Evolutionary conservation across 257 asterid genomes (phyloP).

Genomic region (Cinchona pubescens): DNA sequence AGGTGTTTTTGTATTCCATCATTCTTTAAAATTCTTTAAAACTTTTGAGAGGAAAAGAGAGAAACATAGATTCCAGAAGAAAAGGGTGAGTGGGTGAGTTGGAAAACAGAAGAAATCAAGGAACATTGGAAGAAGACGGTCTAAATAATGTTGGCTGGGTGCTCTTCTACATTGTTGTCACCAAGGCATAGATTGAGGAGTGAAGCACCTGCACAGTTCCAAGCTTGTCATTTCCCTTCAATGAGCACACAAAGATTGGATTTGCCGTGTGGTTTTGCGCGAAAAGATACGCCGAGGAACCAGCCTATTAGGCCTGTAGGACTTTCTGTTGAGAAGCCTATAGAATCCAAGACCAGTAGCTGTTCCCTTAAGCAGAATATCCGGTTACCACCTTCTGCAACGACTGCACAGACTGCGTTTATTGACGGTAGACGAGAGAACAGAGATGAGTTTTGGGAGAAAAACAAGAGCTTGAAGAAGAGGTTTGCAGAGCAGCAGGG

Average conservation of each 20-base stretch:
- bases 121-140: slow-evolving; percentile 36
- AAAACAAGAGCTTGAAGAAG: slow-evolving; percentile 49
- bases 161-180: slow-evolving; percentile 84
- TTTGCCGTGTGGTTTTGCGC: slow-evolving; percentile 62
- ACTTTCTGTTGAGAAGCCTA: slow-evolving; percentile 60
- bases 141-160: slow-evolving; percentile 98
- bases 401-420: slow-evolving; percentile 23
- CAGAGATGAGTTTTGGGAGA: slow-evolving; percentile 53
- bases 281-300: slow-evolving; percentile 58
- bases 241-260: slow-evolving; percentile 98
- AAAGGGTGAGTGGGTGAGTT: slow-evolving; percentile 48
- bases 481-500: slow-evolving; percentile 64
- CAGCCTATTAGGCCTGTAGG: slow-evolving; percentile 76
- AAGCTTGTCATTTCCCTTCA: slow-evolving; percentile 80
- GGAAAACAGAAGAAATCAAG: slow-evolving; percentile 28
- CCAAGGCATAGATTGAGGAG: slow-evolving; percentile 93
- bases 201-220: slow-evolving; percentile 75
- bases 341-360: slow-evolving; percentile 45
- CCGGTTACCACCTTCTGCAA: slow-evolving; percentile 59
- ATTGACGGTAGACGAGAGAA: slow-evolving; percentile 47
- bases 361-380: slow-evolving; percentile 66
- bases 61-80: slow-evolving; percentile 29
- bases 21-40: slow-evolving; percentile 25
- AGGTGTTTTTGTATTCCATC: slow-evolving; percentile 25
- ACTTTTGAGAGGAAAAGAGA: slow-evolving; percentile 19